Conservation (phyloP, 169 alveolate species). For the Cryptosporidium meleagridis region DNA sequence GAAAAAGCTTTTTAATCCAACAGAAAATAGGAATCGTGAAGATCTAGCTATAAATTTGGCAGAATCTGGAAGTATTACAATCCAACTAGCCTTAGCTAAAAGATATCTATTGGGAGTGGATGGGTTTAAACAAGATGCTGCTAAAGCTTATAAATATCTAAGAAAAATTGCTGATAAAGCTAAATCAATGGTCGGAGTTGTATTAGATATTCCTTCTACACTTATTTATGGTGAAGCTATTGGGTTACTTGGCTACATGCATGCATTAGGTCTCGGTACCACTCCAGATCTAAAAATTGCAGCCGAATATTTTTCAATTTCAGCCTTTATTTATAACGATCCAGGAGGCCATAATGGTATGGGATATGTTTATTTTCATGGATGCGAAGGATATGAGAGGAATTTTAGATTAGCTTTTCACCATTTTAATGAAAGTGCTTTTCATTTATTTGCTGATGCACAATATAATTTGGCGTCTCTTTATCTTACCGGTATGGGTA, state of each 20-base stretch:
- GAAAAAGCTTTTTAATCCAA: conserved; percentile 19
- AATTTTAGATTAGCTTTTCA: conserved; percentile 57
- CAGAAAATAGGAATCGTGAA: conserved; percentile 35
- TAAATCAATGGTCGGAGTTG: conserved; percentile 27
- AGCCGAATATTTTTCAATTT: conserved; percentile 49
- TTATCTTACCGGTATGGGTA: conserved; percentile 69
- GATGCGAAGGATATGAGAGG: conserved; percentile 41
- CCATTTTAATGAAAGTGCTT: conserved; percentile 72
- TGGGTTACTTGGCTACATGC: conserved; percentile 62
- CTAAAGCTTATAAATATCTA: conserved; percentile 43
- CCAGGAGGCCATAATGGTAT: conserved; percentile 75
- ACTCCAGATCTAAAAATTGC: conserved; percentile 23
- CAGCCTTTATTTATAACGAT: conserved; percentile 62
- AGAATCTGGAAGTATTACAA: conserved; percentile 52
- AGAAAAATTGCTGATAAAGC: conserved; percentile 62
- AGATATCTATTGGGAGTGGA: conserved; percentile 53
- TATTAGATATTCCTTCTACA: conserved; percentile 32
- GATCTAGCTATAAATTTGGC: conserved; percentile 61
- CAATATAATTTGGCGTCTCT: conserved; percentile 64
- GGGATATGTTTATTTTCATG: conserved; percentile 74
- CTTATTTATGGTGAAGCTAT: conserved; percentile 64
- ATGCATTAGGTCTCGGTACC: conserved; percentile 60
- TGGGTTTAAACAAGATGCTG: conserved; percentile 39
- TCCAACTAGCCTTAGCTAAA: conserved; percentile 63
- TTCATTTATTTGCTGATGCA: conserved; percentile 67